phyloP scores from a whole-genome alignment of 139 green algal species.

The Tetradesmus lagerheimii region DNA sequence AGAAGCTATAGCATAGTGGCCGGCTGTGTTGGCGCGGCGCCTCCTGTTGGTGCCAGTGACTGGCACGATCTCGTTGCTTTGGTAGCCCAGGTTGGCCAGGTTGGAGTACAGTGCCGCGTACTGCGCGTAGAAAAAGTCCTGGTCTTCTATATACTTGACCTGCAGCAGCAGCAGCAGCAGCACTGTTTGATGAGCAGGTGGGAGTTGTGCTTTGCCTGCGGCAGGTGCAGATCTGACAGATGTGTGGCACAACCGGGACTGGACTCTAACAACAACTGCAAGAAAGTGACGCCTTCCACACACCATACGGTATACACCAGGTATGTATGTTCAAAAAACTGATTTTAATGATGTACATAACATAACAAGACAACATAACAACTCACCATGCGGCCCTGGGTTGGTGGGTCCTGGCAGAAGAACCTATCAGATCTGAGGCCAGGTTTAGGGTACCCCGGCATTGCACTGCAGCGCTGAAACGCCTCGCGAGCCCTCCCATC shows the following conservation, averaged over 20 bases:
- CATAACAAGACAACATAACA: neutral
- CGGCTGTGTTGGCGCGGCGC: too few relatives aligned
- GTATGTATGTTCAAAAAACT: too few relatives aligned
- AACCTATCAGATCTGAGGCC: neutral
- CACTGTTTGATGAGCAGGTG: too few relatives aligned
- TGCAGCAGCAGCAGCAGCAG: neutral
- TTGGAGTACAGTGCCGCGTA: neutral
- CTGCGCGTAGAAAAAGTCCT: conserved; percentile 25
- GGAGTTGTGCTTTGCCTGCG: too few relatives aligned
- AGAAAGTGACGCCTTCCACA: too few relatives aligned
- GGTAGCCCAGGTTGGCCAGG: neutral
- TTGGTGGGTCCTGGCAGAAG: neutral
- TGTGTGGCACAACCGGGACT: too few relatives aligned
- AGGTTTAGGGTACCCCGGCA: neutral
- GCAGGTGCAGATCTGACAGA: too few relatives aligned
- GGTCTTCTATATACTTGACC: neutral
- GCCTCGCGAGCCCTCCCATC: neutral
- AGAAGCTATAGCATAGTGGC: too few relatives aligned
- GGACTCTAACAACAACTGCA: too few relatives aligned
- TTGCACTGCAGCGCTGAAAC: neutral
- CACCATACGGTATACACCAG: too few relatives aligned
- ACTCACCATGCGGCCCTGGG: neutral
- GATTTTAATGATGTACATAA: too few relatives aligned
- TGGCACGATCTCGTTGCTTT: neutral
- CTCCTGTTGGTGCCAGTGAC: neutral